phyloP scores from a whole-genome alignment of 106 monocot genomes.

The Allium cepa region DNA sequence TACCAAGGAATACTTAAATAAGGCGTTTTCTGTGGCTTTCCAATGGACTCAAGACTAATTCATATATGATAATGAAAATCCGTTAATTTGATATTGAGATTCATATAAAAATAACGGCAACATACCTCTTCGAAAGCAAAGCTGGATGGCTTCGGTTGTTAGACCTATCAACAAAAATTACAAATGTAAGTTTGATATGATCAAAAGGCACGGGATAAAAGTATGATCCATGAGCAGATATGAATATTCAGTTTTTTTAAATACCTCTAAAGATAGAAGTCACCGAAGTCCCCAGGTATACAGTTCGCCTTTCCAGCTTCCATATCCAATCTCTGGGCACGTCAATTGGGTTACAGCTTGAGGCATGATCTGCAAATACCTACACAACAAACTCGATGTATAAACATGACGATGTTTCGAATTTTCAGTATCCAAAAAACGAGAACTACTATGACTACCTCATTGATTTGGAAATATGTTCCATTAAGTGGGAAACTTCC shows the following conservation, averaged over 20 bases:
- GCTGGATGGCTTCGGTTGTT: slow-evolving; percentile 22
- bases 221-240: background rate
- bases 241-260: background rate
- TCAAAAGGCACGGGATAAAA: background rate
- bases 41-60: too few relatives aligned
- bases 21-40: too few relatives aligned
- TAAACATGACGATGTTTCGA: background rate
- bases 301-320: slow-evolving; percentile 47
- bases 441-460: slow-evolving; percentile 8
- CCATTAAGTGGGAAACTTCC: slow-evolving; percentile 31
- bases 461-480: slow-evolving; percentile 29
- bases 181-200: background rate
- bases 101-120: background rate
- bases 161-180: slow-evolving; percentile 13
- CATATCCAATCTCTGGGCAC: slow-evolving; percentile 44
- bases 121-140: slow-evolving; percentile 33
- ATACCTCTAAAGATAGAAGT: slow-evolving; percentile 55
- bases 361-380: slow-evolving; percentile 61
- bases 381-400: slow-evolving; percentile 9
- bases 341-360: slow-evolving; percentile 38
- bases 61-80: too few relatives aligned
- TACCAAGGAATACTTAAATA: too few relatives aligned
- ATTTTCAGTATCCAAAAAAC: background rate
- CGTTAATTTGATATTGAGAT: too few relatives aligned
- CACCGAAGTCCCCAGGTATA: slow-evolving; percentile 30